Percentiles rank a stretch among this genome's conserved stretches.
These are phyloP conservation scores for Aspergillus egyptiacus DNA, from an alignment of 495 filamentous ascomycete species.

Conservation along the genomic window DNA sequence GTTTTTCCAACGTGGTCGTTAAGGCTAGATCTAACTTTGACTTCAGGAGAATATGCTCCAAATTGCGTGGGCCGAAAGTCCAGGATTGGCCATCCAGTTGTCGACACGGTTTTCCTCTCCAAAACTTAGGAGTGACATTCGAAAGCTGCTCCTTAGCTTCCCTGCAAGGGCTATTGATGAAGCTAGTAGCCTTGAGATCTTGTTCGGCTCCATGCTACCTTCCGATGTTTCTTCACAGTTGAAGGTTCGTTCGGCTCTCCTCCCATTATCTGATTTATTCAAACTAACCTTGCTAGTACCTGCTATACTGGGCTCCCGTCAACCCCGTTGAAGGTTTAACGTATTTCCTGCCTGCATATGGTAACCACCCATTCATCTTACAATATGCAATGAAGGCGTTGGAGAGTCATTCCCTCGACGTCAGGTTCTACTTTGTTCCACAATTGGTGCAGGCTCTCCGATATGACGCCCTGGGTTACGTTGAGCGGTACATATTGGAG, in stretches of 20 bases:
- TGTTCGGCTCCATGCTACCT: constrained; percentile 71
- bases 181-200: constrained; percentile 71
- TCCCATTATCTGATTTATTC: not conserved
- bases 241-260: constrained; percentile 49
- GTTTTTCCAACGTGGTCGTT: not conserved
- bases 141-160: constrained; percentile 70
- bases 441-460: constrained; percentile 96
- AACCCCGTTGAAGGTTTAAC: constrained; percentile 90
- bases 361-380: constrained; percentile 89
- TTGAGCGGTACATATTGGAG: constrained; percentile 93
- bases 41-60: constrained; percentile 51
- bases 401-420: constrained; percentile 87
- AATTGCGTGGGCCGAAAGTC: constrained; percentile 79
- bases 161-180: constrained; percentile 74
- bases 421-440: constrained; percentile 97
- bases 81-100: constrained; percentile 79
- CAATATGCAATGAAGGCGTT: constrained; percentile 97
- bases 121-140: constrained; percentile 65
- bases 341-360: constrained; percentile 86
- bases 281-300: constrained; percentile 56
- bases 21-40: constrained; percentile 10
- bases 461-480: constrained; percentile 90
- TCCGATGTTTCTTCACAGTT: constrained; percentile 76
- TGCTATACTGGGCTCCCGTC: constrained; percentile 90
- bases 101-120: constrained; percentile 68